These are phyloP conservation scores for Venturia pyrina DNA, from an alignment of 2,329 filamentous ascomycete genomes.

Conservation along the genomic window DNA sequence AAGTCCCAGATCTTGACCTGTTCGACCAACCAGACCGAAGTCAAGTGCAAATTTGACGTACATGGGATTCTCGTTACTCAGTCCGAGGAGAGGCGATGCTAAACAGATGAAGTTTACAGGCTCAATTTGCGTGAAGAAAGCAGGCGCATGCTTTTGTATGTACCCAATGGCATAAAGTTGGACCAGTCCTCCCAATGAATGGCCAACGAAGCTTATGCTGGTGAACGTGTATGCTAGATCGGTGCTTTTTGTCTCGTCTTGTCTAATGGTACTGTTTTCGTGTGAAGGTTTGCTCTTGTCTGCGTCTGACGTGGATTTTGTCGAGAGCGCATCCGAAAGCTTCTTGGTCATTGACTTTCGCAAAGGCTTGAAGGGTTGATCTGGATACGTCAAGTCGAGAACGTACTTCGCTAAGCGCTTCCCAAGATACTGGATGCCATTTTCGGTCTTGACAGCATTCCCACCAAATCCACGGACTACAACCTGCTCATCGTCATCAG, in stretches of 20 bases:
- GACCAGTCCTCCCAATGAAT: conserved; percentile 80
- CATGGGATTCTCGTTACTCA: conserved; percentile 95
- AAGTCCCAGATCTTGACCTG: conserved; percentile 86
- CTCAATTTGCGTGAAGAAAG: conserved; percentile 77
- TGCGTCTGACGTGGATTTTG: conserved; percentile 15
- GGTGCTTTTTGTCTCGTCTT: conserved; percentile 30
- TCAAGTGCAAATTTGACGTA: conserved; percentile 97
- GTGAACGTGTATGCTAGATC: conserved; percentile 68
- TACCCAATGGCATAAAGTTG: conserved; percentile 95
- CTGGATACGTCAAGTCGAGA: conserved; percentile 81
- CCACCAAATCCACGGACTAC: conserved; percentile 84
- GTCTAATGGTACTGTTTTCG: conserved; percentile 51
- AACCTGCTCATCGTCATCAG: conserved; percentile 70
- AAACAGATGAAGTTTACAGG: conserved; percentile 86
- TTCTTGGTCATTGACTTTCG: conserved; percentile 43
- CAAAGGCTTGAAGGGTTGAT: conserved; percentile 74
- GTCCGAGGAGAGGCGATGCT: conserved; percentile 76
- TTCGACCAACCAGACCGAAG: conserved; percentile 91
- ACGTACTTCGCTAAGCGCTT: conserved; percentile 90
- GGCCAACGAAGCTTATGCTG: conserved; percentile 89
- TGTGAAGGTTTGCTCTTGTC: conserved; percentile 39
- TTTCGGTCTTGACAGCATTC: conserved; percentile 84
- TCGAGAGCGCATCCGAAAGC: conserved; percentile 38
- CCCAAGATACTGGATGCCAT: conserved; percentile 92
- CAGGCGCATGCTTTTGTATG: conserved; percentile 88